Base-by-base conservation (phyloP, 2,329 filamentous ascomycete species). In the Herpotrichia juniperi region DNA sequence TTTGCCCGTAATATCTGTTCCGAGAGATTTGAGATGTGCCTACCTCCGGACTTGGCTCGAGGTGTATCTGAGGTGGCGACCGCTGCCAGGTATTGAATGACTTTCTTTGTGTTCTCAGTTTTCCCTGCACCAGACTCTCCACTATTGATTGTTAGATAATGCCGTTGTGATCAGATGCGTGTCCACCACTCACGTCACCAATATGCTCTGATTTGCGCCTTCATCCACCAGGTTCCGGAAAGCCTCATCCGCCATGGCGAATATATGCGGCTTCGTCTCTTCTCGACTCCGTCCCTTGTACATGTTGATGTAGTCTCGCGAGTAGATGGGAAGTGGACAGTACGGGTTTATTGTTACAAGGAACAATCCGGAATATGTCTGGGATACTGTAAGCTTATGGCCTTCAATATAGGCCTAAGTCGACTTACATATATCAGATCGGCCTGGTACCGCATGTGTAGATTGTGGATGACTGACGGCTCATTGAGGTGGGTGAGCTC, bases 31-130 rank as follows among this genome's bases (percentile, higher is more conserved):
- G 91, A 89, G 56, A 93, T 85, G 59, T 88, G 82, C 53, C 78
- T 87, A 76, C 77, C 80, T 76, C 80, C 87, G 78, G 74, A 83
- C 70, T 82, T 81, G 2, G 75, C 77, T 50, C 81, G 76, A 2
- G 88, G 83, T 0, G 87, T 87, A 53, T 97, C 93, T 0, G 90
- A 86, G 35, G 90, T 89, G 9, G 94, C 94, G 40, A 99, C 94
- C 1, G 94, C 92, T 12, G 94, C 94, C 37, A 99, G 85, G 69
- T 99, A 99, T 67, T 99, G 96, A 49, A 99, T 99, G 62, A 99
- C 94, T 74, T 99, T 99, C 72, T 99, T 99, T 14, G 94, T 99
- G 71, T 99, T 99, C 73, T 99, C 94, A 0, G 94, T 99, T 78
- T 99, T 99, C 63, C 94, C 94, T 28, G 94, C 94, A 69, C 94